A percentile compares a stretch with the other conserved stretches of the same genome.
Conservation (phyloP, 2,329 filamentous ascomycete species). For the Epichloe brachyelytri region DNA sequence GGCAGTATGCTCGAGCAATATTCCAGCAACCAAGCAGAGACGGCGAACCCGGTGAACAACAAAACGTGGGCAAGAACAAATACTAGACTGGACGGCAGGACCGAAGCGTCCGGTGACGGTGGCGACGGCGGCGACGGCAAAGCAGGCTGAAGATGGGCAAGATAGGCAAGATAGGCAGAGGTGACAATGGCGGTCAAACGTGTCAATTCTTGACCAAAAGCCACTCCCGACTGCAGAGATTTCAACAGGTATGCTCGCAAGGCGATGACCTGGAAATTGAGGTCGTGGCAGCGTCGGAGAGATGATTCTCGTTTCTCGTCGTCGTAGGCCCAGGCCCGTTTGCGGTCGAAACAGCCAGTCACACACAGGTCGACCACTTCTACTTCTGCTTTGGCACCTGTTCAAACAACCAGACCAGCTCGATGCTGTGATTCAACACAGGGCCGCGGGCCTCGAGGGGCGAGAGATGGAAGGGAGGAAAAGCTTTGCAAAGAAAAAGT, state of each 20-base stretch:
- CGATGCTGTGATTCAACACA: slow-evolving; percentile 3
- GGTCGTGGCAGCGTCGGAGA: not conserved
- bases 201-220: not conserved
- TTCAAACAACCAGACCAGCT: slow-evolving; percentile 2
- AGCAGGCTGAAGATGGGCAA: not conserved
- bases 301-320: not conserved
- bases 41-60: not conserved
- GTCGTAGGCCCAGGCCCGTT: not conserved
- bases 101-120: slow-evolving; percentile 1
- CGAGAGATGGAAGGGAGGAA: not conserved
- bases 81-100: not conserved
- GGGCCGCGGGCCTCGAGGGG: slow-evolving; percentile 2
- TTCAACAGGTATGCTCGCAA: not conserved
- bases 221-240: not conserved
- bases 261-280: not conserved
- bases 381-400: not conserved
- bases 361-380: not conserved
- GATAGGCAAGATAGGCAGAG: not conserved
- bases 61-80: slow-evolving; percentile 3
- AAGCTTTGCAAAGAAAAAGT: not conserved
- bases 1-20: slow-evolving; percentile 21
- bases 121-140: too few species aligned
- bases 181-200: not conserved
- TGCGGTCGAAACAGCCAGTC: not conserved
- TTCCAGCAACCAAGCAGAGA: slow-evolving; percentile 24